Base-by-base conservation (phyloP, 371 early-diverging fungal species). In the Apophysomyces sp. region DNA sequence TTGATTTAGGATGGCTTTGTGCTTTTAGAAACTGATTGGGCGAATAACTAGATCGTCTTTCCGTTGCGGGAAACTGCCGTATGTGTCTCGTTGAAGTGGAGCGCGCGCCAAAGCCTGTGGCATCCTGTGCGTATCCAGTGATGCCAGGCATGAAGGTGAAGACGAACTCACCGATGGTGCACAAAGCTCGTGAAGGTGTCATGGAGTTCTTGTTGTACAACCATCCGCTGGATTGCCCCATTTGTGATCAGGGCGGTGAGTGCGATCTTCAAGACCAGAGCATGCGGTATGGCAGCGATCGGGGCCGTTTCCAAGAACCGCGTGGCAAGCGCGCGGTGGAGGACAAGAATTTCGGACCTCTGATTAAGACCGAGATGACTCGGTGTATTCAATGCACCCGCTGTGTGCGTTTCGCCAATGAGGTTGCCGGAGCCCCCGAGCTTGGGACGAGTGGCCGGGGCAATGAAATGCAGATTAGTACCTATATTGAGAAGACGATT, bases 341-440 rank as follows among this genome's bases (percentile, higher is more conserved):
- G 78, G 94, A 98, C 83, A 98, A 98, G 85, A 85, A 97, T 74
- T 80, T 98, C 66, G 98, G 98, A 24, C 98, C 98, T 52, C 82
- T 98, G 61, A 92, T 98, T 68, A 94, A 94, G 77, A 98, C 97
- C 18, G 86, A 86, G 54, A 98, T 98, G 98, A 98, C 92, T 36
- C 90, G 98, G 62, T 98, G 98, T 85, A 98, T 98, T 79, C 98
- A 98, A 72, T 98, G 98, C 89, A 98, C 98, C 24, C 92, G 98
- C 64, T 98, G 98, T 72, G 98, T 98, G 59, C 92, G 98, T 66
- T 98, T 98, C 61, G 92, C 98, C 44, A 98, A 96, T 81, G 98
- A 98, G 78, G 91, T 98, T 40, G 98, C 98, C 44, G 98, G 98
- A 44, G 94, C 92, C 40, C 88, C 86, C 63, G 98, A 97, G 73